Evolutionary conservation across 768 basidiomycete genomes (phyloP).

Genomic region (Amanita polypyramis): DNA sequence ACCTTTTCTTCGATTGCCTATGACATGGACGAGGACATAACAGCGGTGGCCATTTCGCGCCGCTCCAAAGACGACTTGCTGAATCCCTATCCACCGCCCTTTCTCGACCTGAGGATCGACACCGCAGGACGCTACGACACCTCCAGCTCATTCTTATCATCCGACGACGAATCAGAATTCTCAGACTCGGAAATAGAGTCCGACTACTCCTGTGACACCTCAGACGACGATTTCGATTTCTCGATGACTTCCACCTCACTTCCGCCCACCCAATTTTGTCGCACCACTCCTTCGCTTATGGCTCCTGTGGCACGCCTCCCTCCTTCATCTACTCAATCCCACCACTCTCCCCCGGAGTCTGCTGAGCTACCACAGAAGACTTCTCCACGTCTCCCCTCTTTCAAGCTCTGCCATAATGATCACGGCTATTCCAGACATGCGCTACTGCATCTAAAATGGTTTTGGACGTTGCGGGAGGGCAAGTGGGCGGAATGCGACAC

Average conservation of each 20-base stretch:
- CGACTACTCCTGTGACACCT: background rate
- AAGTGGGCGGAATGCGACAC: conserved; percentile 31
- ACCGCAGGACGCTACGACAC: background rate
- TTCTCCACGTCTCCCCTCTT: conserved; percentile 15
- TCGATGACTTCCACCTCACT: conserved; percentile 1
- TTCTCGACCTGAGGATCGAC: background rate
- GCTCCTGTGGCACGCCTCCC: conserved; percentile 3
- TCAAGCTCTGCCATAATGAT: conserved; percentile 36
- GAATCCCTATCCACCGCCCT: background rate
- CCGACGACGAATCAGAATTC: conserved; percentile 4
- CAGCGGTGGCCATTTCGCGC: background rate
- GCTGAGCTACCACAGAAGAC: conserved; percentile 3
- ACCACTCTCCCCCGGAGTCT: background rate
- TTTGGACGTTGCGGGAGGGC: conserved; percentile 51
- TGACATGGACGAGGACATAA: conserved; percentile 3
- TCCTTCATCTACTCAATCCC: conserved; percentile 5
- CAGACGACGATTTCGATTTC: conserved; percentile 7
- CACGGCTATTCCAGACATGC: conserved; percentile 57
- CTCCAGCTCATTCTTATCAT: background rate
- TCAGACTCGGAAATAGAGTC: conserved; percentile 5
- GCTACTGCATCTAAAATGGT: conserved; percentile 46
- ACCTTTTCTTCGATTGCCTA: background rate
- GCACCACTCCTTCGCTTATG: background rate
- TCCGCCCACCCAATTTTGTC: background rate
- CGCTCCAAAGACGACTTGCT: background rate